phyloP scores from a whole-genome alignment of 768 basidiomycete genomes.

The Tulasnella sp. region DNA sequence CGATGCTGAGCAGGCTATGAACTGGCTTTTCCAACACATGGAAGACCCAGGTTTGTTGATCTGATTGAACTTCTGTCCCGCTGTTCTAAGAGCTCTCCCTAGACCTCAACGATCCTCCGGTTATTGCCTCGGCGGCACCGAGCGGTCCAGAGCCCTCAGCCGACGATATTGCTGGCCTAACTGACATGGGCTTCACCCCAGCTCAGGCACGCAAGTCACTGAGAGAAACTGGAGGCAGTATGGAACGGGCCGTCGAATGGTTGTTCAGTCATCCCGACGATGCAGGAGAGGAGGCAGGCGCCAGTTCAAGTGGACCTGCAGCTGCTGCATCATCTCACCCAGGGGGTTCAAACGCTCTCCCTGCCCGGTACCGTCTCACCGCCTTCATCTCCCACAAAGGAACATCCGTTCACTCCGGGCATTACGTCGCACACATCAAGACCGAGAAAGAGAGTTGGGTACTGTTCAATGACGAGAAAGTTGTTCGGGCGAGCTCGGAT shows the following conservation, averaged over 20 bases:
- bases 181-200: conserved; percentile 88
- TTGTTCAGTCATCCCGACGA: conserved; percentile 92
- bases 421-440: conserved; percentile 82
- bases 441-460: conserved; percentile 62
- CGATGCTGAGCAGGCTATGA: conserved; percentile 80
- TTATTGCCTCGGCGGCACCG: conserved; percentile 35
- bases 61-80: background rate
- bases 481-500: conserved; percentile 77
- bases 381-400: conserved; percentile 98
- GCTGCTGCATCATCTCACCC: conserved; percentile 31
- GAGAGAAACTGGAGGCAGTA: conserved; percentile 71
- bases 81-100: background rate
- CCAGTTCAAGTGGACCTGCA: conserved; percentile 37
- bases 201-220: conserved; percentile 85
- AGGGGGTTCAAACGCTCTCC: conserved; percentile 58
- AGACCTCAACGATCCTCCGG: conserved; percentile 87
- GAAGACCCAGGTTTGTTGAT: conserved; percentile 72
- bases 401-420: conserved; percentile 89
- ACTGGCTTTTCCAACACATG: conserved; percentile 94
- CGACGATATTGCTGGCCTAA: conserved; percentile 69
- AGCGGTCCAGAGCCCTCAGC: conserved; percentile 54
- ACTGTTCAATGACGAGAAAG: conserved; percentile 94
- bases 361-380: conserved; percentile 75
- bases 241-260: conserved; percentile 93
- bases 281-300: conserved; percentile 53